These are phyloP conservation scores for Pythium plurisporium DNA, from an alignment of 352 stramenopile species.

Conservation along the genomic window DNA sequence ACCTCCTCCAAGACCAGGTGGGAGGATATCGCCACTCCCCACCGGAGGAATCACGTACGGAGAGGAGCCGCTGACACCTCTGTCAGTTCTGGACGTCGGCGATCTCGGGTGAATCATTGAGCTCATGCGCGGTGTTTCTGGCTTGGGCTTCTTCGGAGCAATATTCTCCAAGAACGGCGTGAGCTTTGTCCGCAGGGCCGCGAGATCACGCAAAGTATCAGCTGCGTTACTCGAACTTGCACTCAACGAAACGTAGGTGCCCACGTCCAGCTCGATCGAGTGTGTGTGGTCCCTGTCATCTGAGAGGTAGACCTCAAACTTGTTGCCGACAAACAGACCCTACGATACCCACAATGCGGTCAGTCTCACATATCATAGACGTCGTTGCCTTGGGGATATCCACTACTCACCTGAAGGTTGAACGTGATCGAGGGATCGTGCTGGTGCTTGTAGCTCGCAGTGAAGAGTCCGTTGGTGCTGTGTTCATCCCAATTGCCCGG, in stretches of 20 bases:
- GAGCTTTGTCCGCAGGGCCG: conserved; percentile 40
- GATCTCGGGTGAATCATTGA: background rate
- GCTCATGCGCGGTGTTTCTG: conserved; percentile 8
- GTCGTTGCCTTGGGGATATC: too few species aligned
- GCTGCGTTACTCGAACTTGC: conserved; percentile 28
- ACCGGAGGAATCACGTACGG: conserved; percentile 43
- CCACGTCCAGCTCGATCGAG: conserved; percentile 63
- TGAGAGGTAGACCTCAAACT: conserved; percentile 78
- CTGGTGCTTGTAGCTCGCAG: conserved; percentile 45
- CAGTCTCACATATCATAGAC: too few species aligned
- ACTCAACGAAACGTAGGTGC: conserved; percentile 32
- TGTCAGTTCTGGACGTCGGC: background rate
- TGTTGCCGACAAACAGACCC: conserved; percentile 69
- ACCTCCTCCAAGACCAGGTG: conserved; percentile 48
- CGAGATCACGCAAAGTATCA: conserved; percentile 48
- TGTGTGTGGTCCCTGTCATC: conserved; percentile 58
- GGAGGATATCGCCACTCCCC: conserved; percentile 62
- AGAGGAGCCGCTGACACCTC: conserved; percentile 3
- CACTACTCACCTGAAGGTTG: conserved; percentile 52
- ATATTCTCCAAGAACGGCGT: conserved; percentile 54
- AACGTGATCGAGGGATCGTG: conserved; percentile 52
- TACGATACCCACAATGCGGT: too few species aligned
- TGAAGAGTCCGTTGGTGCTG: conserved; percentile 60
- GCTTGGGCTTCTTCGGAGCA: conserved; percentile 30
- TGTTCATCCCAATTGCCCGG: conserved; percentile 55